These are phyloP conservation scores for Coniochaeta sp. DNA, from an alignment of 2,329 filamentous ascomycete species.

Conservation along the genomic window DNA sequence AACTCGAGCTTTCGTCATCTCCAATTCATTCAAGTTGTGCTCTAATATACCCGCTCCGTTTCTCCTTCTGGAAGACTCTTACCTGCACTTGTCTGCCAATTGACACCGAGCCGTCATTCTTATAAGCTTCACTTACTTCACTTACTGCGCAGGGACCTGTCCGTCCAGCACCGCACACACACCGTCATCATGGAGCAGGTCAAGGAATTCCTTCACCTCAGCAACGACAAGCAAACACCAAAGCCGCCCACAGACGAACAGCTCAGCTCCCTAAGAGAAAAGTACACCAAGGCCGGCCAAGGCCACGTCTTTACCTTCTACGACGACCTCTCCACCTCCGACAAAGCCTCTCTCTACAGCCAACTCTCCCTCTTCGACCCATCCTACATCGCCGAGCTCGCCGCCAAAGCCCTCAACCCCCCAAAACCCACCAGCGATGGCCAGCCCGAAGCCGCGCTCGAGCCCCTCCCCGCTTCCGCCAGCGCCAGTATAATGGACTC, in stretches of 20 bases:
- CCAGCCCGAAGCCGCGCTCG: constrained; percentile 47
- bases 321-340: constrained; percentile 63
- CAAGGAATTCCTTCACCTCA: constrained; percentile 32
- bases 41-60: constrained; percentile 1
- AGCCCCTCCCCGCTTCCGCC: constrained; percentile 80
- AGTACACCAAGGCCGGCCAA: constrained; percentile 68
- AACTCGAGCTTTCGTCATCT: background rate
- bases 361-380: constrained; percentile 82
- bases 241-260: constrained; percentile 56
- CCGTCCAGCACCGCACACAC: background rate
- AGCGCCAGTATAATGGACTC: constrained; percentile 91
- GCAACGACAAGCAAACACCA: constrained; percentile 28
- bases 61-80: background rate
- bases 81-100: background rate
- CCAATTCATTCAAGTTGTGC: background rate
- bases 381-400: constrained; percentile 78
- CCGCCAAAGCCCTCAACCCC: constrained; percentile 73
- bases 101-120: background rate
- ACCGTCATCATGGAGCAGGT: constrained; percentile 32
- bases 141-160: background rate
- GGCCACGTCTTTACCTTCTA: constrained; percentile 83
- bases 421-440: constrained; percentile 50
- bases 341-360: constrained; percentile 72
- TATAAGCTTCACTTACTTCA: too few relatives aligned
- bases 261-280: constrained; percentile 59